Percentiles rank a stretch among this genome's conserved stretches.
phyloP scores from a whole-genome alignment of 208 protist genomes.

The Naegleria gruberi region DNA sequence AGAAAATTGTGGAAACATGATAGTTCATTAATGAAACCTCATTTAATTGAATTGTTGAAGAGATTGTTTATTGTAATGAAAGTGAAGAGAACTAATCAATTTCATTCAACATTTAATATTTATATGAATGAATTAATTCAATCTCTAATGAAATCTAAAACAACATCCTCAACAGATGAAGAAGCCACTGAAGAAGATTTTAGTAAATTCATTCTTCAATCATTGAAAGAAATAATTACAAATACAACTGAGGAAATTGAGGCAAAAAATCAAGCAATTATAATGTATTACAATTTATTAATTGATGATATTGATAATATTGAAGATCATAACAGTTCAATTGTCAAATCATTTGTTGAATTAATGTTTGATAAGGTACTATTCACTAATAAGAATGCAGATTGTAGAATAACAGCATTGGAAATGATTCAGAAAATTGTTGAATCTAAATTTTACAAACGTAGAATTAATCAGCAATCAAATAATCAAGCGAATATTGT shows the following conservation, averaged over 20 bases:
- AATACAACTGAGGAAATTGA: background rate
- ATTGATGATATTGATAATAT: background rate
- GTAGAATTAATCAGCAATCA: too few relatives aligned
- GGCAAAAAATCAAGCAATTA: background rate
- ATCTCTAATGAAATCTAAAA: background rate
- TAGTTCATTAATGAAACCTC: background rate
- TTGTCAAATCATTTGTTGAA: background rate
- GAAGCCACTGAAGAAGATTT: background rate
- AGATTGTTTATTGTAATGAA: background rate
- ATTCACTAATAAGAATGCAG: background rate
- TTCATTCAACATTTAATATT: background rate
- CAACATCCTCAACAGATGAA: background rate
- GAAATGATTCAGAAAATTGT: background rate
- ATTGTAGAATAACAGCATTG: background rate
- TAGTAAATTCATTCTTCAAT: background rate
- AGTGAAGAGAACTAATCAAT: too few relatives aligned
- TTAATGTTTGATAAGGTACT: background rate
- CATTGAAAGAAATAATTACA: background rate
- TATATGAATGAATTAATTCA: background rate
- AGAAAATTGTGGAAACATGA: background rate
- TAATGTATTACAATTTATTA: background rate
- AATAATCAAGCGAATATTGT: too few relatives aligned
- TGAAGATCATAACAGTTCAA: background rate
- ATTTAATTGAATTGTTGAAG: background rate
- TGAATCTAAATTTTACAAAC: background rate